Percentiles rank a stretch among this genome's conserved stretches.
These are phyloP conservation scores for Rugosomyces carneus DNA, from an alignment of 1,284 basidiomycete species.

Conservation along the genomic window DNA sequence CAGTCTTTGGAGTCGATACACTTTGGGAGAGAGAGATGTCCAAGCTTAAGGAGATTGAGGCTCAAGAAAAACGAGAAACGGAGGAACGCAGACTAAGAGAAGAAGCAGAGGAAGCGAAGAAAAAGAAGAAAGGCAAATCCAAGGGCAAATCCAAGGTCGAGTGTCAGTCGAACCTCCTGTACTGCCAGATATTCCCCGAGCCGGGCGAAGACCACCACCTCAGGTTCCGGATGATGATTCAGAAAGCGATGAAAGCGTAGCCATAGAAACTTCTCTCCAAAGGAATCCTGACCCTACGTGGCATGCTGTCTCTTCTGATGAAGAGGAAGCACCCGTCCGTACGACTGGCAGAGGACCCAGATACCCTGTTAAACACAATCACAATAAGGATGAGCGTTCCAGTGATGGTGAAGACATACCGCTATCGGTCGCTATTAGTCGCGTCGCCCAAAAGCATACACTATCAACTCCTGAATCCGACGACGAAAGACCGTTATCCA, in stretches of 20 bases:
- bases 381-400: constrained; percentile 13
- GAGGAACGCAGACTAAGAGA: constrained; percentile 43
- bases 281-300: constrained; percentile 33
- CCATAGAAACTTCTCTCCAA: constrained; percentile 15
- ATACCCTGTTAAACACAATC: constrained; percentile 31
- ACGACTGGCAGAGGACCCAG: constrained; percentile 51
- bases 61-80: constrained; percentile 47
- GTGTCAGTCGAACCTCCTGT: constrained; percentile 45
- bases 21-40: constrained; percentile 76
- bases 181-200: constrained; percentile 49
- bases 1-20: constrained; percentile 80
- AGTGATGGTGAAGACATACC: constrained; percentile 68
- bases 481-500: constrained; percentile 68
- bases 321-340: constrained; percentile 47
- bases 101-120: constrained; percentile 38
- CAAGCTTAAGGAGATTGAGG: constrained; percentile 69
- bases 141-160: constrained; percentile 34
- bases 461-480: constrained; percentile 44
- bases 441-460: constrained; percentile 38
- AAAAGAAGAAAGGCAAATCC: constrained; percentile 38
- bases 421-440: constrained; percentile 55
- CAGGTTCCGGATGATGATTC: constrained; percentile 43
- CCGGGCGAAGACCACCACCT: constrained; percentile 37
- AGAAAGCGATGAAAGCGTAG: constrained; percentile 46
- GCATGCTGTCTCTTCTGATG: constrained; percentile 59